These are phyloP conservation scores for Claviceps arundinis DNA, from an alignment of 2,329 filamentous ascomycete genomes.

Conservation along the genomic window DNA sequence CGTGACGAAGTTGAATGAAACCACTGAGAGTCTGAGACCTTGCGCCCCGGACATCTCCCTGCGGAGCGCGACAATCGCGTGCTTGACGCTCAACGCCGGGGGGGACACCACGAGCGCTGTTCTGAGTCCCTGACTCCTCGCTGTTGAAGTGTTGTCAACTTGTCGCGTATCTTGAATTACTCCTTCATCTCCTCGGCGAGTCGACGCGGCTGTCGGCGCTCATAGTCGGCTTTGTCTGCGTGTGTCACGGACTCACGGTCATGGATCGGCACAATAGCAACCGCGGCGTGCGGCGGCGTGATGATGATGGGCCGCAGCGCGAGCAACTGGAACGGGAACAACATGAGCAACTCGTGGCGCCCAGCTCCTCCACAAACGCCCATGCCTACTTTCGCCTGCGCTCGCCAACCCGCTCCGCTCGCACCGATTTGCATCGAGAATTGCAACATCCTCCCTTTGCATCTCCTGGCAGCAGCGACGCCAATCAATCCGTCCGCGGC, in stretches of 20 bases:
- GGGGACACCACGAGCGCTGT: no score
- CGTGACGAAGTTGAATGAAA: no score
- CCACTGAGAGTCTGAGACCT: no score
- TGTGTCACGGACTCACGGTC: not conserved
- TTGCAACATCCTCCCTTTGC: conserved; percentile 16
- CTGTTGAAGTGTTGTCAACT: no score
- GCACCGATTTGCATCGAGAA: conserved; percentile 23
- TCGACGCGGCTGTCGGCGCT: no score
- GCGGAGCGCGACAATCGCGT: no score
- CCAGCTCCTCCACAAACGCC: conserved; percentile 2
- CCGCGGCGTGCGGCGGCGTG: conserved; percentile 15
- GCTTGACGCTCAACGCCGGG: not conserved
- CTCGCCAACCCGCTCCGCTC: conserved; percentile 27
- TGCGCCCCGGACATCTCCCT: no score
- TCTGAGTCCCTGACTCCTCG: no score
- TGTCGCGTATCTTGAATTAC: no score
- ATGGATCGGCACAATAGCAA: conserved; percentile 16
- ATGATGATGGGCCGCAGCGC: conserved; percentile 18
- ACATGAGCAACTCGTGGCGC: not conserved
- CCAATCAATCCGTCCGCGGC: conserved; percentile 16
- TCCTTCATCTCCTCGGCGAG: no score
- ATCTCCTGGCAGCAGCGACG: conserved; percentile 16
- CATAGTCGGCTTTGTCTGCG: no score
- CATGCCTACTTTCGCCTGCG: conserved; percentile 30
- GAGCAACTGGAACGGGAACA: not conserved